phyloP scores from a whole-genome alignment of 2,329 filamentous ascomycete genomes.

The Calonectria ilicicola region DNA sequence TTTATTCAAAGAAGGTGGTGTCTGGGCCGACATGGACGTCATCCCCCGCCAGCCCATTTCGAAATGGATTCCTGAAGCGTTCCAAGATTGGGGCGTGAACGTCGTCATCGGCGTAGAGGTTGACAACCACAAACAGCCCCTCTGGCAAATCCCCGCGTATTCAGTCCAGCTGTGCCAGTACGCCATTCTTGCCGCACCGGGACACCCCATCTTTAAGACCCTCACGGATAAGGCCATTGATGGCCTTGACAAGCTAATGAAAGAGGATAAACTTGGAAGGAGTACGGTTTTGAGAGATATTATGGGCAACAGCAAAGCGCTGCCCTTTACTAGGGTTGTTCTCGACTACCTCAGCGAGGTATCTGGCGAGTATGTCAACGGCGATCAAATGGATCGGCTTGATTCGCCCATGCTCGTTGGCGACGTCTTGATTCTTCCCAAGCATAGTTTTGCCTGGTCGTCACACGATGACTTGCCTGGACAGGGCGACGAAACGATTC shows the following conservation, averaged over 20 bases:
- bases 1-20: constrained; percentile 76
- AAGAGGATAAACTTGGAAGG: constrained; percentile 26
- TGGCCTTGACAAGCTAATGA: constrained; percentile 37
- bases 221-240: constrained; percentile 74
- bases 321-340: constrained; percentile 46
- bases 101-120: constrained; percentile 80
- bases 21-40: constrained; percentile 78
- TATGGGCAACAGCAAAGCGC: constrained; percentile 46
- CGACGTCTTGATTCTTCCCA: constrained; percentile 49
- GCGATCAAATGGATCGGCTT: constrained; percentile 45
- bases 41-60: constrained; percentile 72
- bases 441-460: constrained; percentile 41
- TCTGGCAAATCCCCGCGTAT: constrained; percentile 70
- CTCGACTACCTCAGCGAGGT: constrained; percentile 45
- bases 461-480: constrained; percentile 33
- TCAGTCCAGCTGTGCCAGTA: constrained; percentile 82
- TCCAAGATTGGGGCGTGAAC: constrained; percentile 66
- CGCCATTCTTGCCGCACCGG: constrained; percentile 79
- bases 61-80: constrained; percentile 70
- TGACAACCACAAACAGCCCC: constrained; percentile 56
- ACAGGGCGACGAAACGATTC: constrained; percentile 28
- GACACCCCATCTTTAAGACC: constrained; percentile 75
- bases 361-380: constrained; percentile 42
- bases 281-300: constrained; percentile 44
- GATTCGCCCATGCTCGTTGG: constrained; percentile 45